Conservation (phyloP, 1,284 basidiomycete species). For the Ceratorhiza oryzae-sativae region DNA sequence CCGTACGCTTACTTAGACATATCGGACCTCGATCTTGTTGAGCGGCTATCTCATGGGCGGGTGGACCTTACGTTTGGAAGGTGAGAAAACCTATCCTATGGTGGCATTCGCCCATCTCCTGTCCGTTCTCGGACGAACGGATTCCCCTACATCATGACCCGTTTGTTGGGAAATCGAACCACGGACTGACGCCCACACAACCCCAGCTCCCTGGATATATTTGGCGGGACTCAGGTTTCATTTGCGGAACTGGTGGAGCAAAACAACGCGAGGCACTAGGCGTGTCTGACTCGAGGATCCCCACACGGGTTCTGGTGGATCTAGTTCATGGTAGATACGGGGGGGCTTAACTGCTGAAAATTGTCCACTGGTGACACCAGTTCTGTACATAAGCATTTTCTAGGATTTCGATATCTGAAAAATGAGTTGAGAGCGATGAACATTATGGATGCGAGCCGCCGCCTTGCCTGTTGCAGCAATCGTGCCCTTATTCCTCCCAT, state of each 20-base stretch:
- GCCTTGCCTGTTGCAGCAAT: too few relatives aligned
- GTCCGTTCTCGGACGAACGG: too few relatives aligned
- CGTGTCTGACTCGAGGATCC: neutral
- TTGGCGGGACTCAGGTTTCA: slow-evolving; percentile 76
- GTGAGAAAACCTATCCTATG: slow-evolving; percentile 54
- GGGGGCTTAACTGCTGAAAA: neutral
- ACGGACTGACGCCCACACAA: neutral
- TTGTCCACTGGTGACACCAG: slow-evolving; percentile 4
- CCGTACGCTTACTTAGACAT: slow-evolving; percentile 63
- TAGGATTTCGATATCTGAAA: too few relatives aligned
- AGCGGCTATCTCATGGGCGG: slow-evolving; percentile 79
- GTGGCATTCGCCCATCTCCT: neutral
- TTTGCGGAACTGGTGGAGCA: slow-evolving; percentile 69
- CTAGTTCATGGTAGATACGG: neutral
- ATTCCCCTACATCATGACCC: neutral
- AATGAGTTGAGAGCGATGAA: too few relatives aligned
- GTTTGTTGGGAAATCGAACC: slow-evolving; percentile 26
- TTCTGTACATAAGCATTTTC: slow-evolving; percentile 16
- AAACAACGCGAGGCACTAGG: slow-evolving; percentile 18
- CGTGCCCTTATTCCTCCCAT: too few relatives aligned
- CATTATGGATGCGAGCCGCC: too few relatives aligned
- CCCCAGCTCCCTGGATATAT: slow-evolving; percentile 78
- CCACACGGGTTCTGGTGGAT: neutral
- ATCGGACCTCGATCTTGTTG: slow-evolving; percentile 83
- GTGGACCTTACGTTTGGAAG: slow-evolving; percentile 98